These are phyloP conservation scores for Neobulgaria alba DNA, from an alignment of 2,329 filamentous ascomycete genomes.

Conservation along the genomic window DNA sequence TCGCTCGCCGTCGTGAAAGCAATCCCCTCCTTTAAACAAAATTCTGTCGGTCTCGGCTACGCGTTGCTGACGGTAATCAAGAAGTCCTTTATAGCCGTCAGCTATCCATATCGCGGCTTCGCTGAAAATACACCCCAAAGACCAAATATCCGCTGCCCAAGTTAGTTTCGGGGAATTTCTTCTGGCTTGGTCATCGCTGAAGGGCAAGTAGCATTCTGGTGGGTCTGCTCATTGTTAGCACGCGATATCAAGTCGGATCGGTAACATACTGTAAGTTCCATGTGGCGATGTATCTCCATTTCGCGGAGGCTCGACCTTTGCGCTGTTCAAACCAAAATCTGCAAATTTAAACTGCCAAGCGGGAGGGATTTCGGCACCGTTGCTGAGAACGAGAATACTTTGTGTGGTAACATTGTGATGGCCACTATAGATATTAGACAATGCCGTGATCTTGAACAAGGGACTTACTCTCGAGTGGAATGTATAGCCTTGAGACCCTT, in stretches of 20 bases:
- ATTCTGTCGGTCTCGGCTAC: slow-evolving; percentile 12
- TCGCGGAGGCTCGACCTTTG: slow-evolving; percentile 2
- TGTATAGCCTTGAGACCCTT: slow-evolving; percentile 23
- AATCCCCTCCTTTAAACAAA: slow-evolving; percentile 12
- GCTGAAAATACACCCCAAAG: slow-evolving; percentile 28
- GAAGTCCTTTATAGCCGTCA: slow-evolving; percentile 20
- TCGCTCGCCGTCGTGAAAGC: slow-evolving; percentile 27
- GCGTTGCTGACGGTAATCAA: slow-evolving; percentile 20
- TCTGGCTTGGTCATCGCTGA: slow-evolving; percentile 2
- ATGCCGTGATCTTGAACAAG: too few species aligned
- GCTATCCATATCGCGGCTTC: slow-evolving; percentile 25
- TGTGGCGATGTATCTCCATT: slow-evolving; percentile 4
- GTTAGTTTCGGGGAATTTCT: slow-evolving; percentile 5
- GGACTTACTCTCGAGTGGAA: slow-evolving; percentile 10
- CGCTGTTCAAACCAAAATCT: slow-evolving; percentile 22
- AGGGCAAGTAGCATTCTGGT: slow-evolving; percentile 25
- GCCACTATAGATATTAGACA: slow-evolving; percentile 17
- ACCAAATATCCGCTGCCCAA: slow-evolving; percentile 28
- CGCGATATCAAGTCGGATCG: neutral
- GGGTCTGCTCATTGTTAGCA: slow-evolving; percentile 20
- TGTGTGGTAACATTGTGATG: slow-evolving; percentile 30
- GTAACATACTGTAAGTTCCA: slow-evolving; percentile 12
- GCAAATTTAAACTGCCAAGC: slow-evolving; percentile 27
- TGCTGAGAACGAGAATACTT: slow-evolving; percentile 26
- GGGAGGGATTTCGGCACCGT: slow-evolving; percentile 12